Conservation (phyloP, 2,329 filamentous ascomycete species). For the Cladophialophora yegresii region DNA sequence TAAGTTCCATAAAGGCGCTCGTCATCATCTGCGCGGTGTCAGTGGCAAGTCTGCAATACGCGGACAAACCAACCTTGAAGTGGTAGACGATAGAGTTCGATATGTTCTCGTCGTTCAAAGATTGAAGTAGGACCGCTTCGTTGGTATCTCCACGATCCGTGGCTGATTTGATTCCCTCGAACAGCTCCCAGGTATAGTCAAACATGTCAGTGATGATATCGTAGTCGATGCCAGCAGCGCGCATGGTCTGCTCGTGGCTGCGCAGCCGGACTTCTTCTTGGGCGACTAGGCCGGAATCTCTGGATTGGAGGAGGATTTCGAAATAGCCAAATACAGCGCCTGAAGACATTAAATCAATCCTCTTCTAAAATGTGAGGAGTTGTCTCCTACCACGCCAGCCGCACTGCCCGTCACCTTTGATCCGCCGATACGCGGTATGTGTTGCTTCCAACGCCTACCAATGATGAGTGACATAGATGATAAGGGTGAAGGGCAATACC, state of each 20-base stretch:
- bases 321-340: slow-evolving; percentile 93
- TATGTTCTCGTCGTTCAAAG: slow-evolving; percentile 71
- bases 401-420: slow-evolving; percentile 92
- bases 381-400: slow-evolving; percentile 87
- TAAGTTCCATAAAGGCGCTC: slow-evolving; percentile 78
- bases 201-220: slow-evolving; percentile 81
- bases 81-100: slow-evolving; percentile 84
- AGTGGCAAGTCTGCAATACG: slow-evolving; percentile 27
- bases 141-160: slow-evolving; percentile 60
- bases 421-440: slow-evolving; percentile 82
- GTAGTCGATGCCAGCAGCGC: slow-evolving; percentile 66
- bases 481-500: slow-evolving; percentile 51
- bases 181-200: slow-evolving; percentile 69
- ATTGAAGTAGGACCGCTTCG: slow-evolving; percentile 59
- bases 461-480: slow-evolving; percentile 26
- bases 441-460: slow-evolving; percentile 73
- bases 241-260: slow-evolving; percentile 69
- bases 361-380: slow-evolving; percentile 22
- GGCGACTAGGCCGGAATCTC: slow-evolving; percentile 65
- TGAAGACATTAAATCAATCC: slow-evolving; percentile 44
- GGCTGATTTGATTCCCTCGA: slow-evolving; percentile 64
- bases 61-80: slow-evolving; percentile 57
- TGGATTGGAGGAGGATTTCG: slow-evolving; percentile 73
- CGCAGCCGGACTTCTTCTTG: slow-evolving; percentile 72
- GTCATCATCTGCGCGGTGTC: slow-evolving; percentile 67